These are phyloP conservation scores for Claviceps maximensis DNA, from an alignment of 2,329 filamentous ascomycete species.

Conservation along the genomic window DNA sequence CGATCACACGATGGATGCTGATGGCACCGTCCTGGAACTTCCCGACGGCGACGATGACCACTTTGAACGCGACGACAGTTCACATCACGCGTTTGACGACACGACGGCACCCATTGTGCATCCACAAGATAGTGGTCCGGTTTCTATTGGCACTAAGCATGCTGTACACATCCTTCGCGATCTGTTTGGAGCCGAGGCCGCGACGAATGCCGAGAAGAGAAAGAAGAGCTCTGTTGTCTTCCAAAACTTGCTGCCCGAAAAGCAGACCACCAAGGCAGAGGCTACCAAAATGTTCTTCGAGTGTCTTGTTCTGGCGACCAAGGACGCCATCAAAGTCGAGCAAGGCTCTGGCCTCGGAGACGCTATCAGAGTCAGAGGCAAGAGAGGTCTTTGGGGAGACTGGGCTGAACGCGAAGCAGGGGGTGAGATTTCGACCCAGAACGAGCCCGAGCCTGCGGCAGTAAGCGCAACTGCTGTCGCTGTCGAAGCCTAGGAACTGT, in stretches of 20 bases:
- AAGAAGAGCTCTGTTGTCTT: slow-evolving; percentile 71
- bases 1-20: slow-evolving; percentile 39
- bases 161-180: slow-evolving; percentile 91
- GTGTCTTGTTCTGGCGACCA: slow-evolving; percentile 86
- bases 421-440: slow-evolving; percentile 43
- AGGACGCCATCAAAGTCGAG: slow-evolving; percentile 95
- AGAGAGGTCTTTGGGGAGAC: slow-evolving; percentile 90
- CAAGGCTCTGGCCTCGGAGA: slow-evolving; percentile 67
- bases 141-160: slow-evolving; percentile 86
- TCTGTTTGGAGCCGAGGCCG: slow-evolving; percentile 63
- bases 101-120: slow-evolving; percentile 64
- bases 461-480: slow-evolving; percentile 20
- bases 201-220: slow-evolving; percentile 55
- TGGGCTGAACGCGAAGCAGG: slow-evolving; percentile 76
- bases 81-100: slow-evolving; percentile 59
- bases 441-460: slow-evolving; percentile 27
- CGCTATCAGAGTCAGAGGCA: slow-evolving; percentile 71
- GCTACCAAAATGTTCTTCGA: slow-evolving; percentile 99
- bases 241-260: slow-evolving; percentile 79
- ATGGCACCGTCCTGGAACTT: slow-evolving; percentile 53
- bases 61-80: slow-evolving; percentile 29
- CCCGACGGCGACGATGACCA: slow-evolving; percentile 40
- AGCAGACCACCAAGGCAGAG: slow-evolving; percentile 68
- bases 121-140: slow-evolving; percentile 70
- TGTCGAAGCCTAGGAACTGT: slow-evolving; percentile 21